Evolutionary conservation across 2,329 filamentous ascomycete species (phyloP).

Genomic region (Albophoma yamanashiensis): DNA sequence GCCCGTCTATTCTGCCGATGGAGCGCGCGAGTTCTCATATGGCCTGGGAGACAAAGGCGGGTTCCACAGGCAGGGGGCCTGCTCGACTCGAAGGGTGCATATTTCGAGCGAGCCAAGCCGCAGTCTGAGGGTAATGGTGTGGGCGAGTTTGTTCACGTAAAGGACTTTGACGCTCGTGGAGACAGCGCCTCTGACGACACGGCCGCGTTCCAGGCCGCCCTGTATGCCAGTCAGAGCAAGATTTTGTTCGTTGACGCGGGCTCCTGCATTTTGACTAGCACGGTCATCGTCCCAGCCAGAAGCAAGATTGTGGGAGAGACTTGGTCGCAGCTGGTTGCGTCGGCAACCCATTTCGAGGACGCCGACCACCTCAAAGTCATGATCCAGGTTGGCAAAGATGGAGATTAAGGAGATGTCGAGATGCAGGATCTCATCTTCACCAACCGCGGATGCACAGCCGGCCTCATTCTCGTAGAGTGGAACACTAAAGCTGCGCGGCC

Average conservation of each 20-base stretch:
- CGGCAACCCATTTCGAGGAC: constrained; percentile 8
- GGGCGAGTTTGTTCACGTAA: constrained; percentile 8
- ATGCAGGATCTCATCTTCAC: constrained; percentile 60
- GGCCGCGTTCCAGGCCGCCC: constrained; percentile 31
- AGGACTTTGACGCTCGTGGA: constrained; percentile 26
- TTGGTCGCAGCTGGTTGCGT: constrained; percentile 17
- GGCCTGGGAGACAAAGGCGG: no score
- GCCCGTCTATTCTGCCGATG: neutral
- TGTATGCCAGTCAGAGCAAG: constrained; percentile 24
- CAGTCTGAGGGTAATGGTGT: constrained; percentile 29
- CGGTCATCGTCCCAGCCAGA: constrained; percentile 20
- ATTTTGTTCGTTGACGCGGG: constrained; percentile 28
- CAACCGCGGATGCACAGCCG: constrained; percentile 53
- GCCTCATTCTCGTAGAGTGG: constrained; percentile 62
- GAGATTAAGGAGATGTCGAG: constrained; percentile 54
- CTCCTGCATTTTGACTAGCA: constrained; percentile 26
- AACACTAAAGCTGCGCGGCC: constrained; percentile 19
- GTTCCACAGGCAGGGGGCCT: no score
- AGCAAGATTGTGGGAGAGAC: constrained; percentile 25
- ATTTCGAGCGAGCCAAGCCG: constrained; percentile 40
- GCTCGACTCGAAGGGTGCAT: constrained; percentile 11
- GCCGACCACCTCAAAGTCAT: constrained; percentile 40
- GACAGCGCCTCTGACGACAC: constrained; percentile 47
- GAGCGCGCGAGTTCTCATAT: no score
- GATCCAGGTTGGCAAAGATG: constrained; percentile 52